A percentile compares a stretch with the other conserved stretches of the same genome.
phyloP scores from a whole-genome alignment of 2,329 filamentous ascomycete species.

The Penicillium hordei region DNA sequence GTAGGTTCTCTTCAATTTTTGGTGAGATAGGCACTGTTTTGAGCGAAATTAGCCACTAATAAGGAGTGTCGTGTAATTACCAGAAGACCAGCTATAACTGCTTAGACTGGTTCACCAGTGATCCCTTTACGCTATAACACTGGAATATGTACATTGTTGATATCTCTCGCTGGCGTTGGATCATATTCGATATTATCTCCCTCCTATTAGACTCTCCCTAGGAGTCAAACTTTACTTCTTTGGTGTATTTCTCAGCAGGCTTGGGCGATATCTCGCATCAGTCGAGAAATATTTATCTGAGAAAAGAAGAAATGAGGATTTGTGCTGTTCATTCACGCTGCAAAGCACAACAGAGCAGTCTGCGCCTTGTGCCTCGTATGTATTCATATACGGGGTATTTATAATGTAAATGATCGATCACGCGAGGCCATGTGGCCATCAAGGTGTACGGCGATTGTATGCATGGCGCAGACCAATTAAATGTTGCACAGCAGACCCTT shows the following conservation, averaged over 20 bases:
- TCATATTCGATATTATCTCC: background rate
- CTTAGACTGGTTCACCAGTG: too few relatives aligned
- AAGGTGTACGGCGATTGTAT: background rate
- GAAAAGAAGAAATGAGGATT: background rate
- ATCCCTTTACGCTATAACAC: background rate
- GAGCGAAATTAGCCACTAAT: background rate
- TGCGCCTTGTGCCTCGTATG: background rate
- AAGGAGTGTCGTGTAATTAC: background rate
- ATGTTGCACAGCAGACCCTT: constrained; percentile 7
- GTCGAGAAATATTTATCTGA: background rate
- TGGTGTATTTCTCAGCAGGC: background rate
- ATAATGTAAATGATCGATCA: constrained; percentile 5
- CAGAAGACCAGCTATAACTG: background rate
- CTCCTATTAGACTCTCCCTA: background rate
- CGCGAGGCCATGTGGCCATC: constrained; percentile 10
- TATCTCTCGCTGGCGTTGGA: background rate
- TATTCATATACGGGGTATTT: background rate
- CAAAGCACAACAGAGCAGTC: background rate
- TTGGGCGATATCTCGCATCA: background rate
- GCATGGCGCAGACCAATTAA: constrained; percentile 2
- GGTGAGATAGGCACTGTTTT: background rate
- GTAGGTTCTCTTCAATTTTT: background rate
- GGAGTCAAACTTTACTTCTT: background rate
- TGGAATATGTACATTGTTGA: too few relatives aligned
- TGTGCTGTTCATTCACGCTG: background rate